Evolutionary conservation across 257 asterid genomes (phyloP), one percentile per base, ranked within the genome.

Genomic region (Solanum dulcamara): DNA sequence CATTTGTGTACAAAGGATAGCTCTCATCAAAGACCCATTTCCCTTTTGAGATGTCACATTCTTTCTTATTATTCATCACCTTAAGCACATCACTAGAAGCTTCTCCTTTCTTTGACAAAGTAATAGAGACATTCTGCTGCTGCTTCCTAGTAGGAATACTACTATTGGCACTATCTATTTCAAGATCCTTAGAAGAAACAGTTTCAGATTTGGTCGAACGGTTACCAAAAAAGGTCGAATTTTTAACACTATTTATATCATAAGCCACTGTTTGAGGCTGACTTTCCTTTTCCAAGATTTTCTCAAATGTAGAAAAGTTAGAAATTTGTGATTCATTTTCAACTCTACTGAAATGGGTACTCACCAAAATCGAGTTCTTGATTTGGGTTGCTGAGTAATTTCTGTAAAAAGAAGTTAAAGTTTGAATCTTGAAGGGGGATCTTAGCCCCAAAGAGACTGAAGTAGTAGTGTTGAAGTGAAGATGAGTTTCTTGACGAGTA

Each of bases 21-120:
- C 86, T 95, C 62, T 90, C 94, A 84, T 96, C 98, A 74, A 89
- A 67, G 6, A 96, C 91, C 99, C 99, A 96, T 81, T 80, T 88
- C 94, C 99, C 99, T 80, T 84, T 91, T 2, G 95, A 87, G 20
- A 92, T 75, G 81, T 96, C 97, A 89, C 98, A 94, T 26, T 8
- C 85, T 40, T 15, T 22, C 20, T 67, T 84, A 75, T 15, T 84
- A 75, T 15, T 84, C 88, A 86, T 86, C 82, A 55, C 87, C 79
- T 68, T 89, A 38, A 80, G 74, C 84, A 82, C 62, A 13, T 32
- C 66, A 20, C 48, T 57, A 32, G 83, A 67, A 80, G 26, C 59
- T 32, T 67, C 57, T 59, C 68, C 55, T 84, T 87, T 44, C 66
- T 66, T 24, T 81, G 80, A 83, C 15, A 75, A 38, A 48, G 81